Evolutionary conservation across 2,329 filamentous ascomycete genomes (phyloP).

Genomic region (Scorias spongiosa): DNA sequence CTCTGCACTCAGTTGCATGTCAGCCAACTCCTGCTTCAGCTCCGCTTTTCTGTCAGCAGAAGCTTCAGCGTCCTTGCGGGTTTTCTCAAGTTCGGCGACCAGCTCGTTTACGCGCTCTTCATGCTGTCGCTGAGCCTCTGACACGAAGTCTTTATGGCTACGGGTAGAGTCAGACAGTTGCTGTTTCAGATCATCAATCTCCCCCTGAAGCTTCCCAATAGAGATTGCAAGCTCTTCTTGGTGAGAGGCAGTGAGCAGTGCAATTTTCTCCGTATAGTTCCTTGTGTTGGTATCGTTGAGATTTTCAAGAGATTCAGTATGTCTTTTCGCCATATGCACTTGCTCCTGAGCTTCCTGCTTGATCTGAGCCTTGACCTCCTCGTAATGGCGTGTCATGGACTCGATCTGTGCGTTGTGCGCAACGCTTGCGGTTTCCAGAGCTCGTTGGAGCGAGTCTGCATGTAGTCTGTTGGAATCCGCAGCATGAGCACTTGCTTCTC

Average conservation of each 20-base stretch:
- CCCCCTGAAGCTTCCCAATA: neutral
- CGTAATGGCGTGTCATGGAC: conserved; percentile 11
- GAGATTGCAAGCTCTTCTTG: neutral
- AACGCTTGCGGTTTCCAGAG: conserved; percentile 5
- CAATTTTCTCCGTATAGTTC: neutral
- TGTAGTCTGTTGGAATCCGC: conserved; percentile 5
- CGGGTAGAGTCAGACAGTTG: neutral
- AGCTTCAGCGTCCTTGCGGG: neutral
- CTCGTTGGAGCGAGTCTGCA: conserved; percentile 4
- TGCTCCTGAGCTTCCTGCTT: conserved; percentile 9
- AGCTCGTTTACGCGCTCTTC: neutral
- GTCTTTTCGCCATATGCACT: conserved; percentile 9
- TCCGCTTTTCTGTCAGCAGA: conserved; percentile 4
- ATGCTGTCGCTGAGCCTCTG: neutral
- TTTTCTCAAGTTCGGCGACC: neutral
- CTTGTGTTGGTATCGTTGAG: neutral
- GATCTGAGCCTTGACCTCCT: conserved; percentile 11
- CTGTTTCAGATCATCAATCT: neutral
- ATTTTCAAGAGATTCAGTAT: conserved; percentile 1
- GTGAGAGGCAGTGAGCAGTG: neutral
- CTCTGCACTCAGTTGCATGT: neutral
- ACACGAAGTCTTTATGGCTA: neutral
- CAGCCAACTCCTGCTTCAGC: neutral
- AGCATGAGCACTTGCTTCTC: conserved; percentile 6
- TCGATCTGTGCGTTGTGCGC: neutral